Percentiles rank a stretch among this genome's conserved stretches.
Evolutionary conservation across 371 early-diverging fungal genomes (phyloP).

Genomic region (Circinella minor): DNA sequence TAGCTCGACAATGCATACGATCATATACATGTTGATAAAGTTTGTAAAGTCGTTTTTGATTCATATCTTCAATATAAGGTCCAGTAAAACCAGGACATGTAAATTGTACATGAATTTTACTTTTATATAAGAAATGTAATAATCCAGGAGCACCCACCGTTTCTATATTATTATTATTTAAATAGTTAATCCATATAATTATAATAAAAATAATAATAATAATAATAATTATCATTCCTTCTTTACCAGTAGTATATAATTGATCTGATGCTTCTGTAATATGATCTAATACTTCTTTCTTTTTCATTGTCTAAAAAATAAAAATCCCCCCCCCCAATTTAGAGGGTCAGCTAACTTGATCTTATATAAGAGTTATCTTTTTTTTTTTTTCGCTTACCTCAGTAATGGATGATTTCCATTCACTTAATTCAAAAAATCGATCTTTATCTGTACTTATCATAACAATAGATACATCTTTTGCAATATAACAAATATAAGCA

Average conservation of each 20-base stretch:
- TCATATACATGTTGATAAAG: slow-evolving; percentile 72
- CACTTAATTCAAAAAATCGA: slow-evolving; percentile 81
- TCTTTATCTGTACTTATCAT: slow-evolving; percentile 83
- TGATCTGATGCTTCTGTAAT: slow-evolving; percentile 38
- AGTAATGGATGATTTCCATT: slow-evolving; percentile 69
- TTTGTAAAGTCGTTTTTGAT: slow-evolving; percentile 58
- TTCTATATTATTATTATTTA: slow-evolving; percentile 30
- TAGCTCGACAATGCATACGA: slow-evolving; percentile 62
- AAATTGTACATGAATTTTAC: slow-evolving; percentile 70
- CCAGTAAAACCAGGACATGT: slow-evolving; percentile 65
- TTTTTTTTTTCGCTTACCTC: too few relatives aligned
- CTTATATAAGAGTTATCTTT: too few relatives aligned
- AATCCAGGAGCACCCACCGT: slow-evolving; percentile 72
- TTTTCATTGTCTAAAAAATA: slow-evolving; percentile 27
- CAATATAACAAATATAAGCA: slow-evolving; percentile 85
- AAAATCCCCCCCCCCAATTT: not conserved
- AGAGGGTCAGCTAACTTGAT: too few relatives aligned
- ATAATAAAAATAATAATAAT: too few relatives aligned
- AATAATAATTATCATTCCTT: not conserved
- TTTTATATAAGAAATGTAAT: slow-evolving; percentile 80
- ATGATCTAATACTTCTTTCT: slow-evolving; percentile 26
- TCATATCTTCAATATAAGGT: slow-evolving; percentile 46
- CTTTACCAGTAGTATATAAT: slow-evolving; percentile 39
- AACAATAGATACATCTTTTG: slow-evolving; percentile 70
- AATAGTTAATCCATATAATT: too few relatives aligned